Conservation (phyloP, 306 rosid genomes). For the Quercus rubra region DNA sequence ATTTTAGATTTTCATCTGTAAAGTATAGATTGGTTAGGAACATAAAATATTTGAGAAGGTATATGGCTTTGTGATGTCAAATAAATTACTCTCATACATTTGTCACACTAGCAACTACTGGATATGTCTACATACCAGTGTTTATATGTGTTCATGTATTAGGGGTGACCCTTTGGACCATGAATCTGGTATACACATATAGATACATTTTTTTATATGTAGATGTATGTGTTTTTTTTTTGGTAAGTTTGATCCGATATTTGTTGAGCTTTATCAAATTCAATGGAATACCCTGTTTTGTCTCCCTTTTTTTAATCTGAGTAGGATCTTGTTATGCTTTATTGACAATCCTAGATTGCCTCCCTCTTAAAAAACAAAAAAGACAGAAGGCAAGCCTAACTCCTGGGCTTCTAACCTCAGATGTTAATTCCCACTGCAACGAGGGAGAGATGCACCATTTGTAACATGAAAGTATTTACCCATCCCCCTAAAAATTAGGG, state of each 20-base stretch:
- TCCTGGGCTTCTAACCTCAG: neutral
- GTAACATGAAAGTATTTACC: too few relatives aligned
- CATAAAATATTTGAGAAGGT: neutral
- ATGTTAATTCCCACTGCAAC: too few relatives aligned
- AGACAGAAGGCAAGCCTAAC: neutral
- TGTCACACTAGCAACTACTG: too few relatives aligned
- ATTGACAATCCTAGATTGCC: neutral
- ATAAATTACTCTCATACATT: neutral
- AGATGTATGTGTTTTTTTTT: neutral
- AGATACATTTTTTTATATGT: neutral
- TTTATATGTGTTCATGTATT: too few relatives aligned
- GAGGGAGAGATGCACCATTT: too few relatives aligned
- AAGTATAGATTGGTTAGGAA: too few relatives aligned
- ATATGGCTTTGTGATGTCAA: neutral
- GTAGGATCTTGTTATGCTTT: neutral
- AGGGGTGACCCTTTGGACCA: too few relatives aligned
- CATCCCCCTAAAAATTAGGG: too few relatives aligned
- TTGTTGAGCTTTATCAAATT: neutral
- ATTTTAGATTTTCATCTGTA: neutral
- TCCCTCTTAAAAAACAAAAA: neutral
- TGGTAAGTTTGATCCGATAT: neutral
- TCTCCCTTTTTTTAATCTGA: too few relatives aligned
- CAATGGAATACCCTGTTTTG: neutral
- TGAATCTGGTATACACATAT: neutral
- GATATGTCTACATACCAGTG: too few relatives aligned